Percentiles rank a stretch among this genome's conserved stretches.
These are phyloP conservation scores for Pleurotus tuber-regium DNA, from an alignment of 768 basidiomycete species.

Conservation along the genomic window DNA sequence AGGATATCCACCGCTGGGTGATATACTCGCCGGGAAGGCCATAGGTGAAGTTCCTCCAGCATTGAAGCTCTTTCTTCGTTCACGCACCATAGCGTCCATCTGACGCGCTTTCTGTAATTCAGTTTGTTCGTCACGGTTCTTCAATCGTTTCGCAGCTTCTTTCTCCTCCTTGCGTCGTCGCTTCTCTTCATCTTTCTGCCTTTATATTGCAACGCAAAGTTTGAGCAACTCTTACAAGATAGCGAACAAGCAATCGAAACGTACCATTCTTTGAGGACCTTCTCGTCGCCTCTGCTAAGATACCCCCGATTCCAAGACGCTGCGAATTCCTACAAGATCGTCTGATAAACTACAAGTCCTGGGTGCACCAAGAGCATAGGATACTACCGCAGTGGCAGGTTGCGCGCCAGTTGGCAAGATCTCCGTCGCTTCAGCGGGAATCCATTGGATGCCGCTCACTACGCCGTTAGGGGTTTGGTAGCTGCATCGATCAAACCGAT, in stretches of 20 bases:
- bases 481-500: constrained; percentile 37
- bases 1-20: constrained; percentile 11
- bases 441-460: constrained; percentile 59
- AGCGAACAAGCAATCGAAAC: not conserved
- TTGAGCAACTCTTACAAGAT: constrained; percentile 3
- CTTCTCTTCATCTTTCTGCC: constrained; percentile 48
- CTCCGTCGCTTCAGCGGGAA: constrained; percentile 68
- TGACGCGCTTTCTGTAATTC: constrained; percentile 60
- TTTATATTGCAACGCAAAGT: constrained; percentile 22
- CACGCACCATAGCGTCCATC: constrained; percentile 42
- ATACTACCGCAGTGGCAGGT: constrained; percentile 50
- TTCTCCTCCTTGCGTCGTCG: constrained; percentile 45
- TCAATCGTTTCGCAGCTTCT: constrained; percentile 41
- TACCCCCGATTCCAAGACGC: constrained; percentile 52
- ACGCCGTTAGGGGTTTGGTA: constrained; percentile 71
- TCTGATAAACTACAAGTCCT: constrained; percentile 8
- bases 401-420: constrained; percentile 58
- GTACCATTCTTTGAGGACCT: constrained; percentile 45
- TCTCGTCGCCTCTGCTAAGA: constrained; percentile 37
- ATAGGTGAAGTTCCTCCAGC: constrained; percentile 32
- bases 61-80: constrained; percentile 56
- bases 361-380: constrained; percentile 9
- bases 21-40: constrained; percentile 26
- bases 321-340: constrained; percentile 47
- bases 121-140: constrained; percentile 54